These are phyloP conservation scores for Cylindrotheca fusiformis DNA, from an alignment of 108 stramenopile species.

Conservation along the genomic window DNA sequence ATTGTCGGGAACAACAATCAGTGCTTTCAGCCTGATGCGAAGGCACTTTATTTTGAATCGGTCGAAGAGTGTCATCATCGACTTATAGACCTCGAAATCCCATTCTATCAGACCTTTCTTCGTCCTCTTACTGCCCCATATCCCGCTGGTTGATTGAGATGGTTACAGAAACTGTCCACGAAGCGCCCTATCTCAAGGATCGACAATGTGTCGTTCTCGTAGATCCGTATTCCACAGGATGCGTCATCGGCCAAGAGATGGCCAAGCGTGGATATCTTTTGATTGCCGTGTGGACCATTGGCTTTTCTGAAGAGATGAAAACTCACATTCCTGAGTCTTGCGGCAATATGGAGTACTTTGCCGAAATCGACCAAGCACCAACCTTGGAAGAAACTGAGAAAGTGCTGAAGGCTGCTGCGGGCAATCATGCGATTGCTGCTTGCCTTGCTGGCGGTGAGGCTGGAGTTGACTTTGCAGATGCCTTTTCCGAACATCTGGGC, in stretches of 20 bases:
- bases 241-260: slow-evolving; percentile 78
- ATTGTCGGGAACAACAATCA: too few species aligned
- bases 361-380: slow-evolving; percentile 40
- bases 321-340: slow-evolving; percentile 61
- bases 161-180: too few species aligned
- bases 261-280: slow-evolving; percentile 69
- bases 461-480: slow-evolving; percentile 75
- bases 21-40: too few species aligned
- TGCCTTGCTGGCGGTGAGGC: slow-evolving; percentile 84
- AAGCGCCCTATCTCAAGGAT: slow-evolving; percentile 35
- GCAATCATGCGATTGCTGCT: slow-evolving; percentile 36
- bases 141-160: too few species aligned
- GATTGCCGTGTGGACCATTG: slow-evolving; percentile 68
- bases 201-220: slow-evolving; percentile 61
- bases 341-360: slow-evolving; percentile 55
- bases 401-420: slow-evolving; percentile 15
- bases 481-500: slow-evolving; percentile 56
- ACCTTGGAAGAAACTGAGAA: slow-evolving; percentile 45
- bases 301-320: slow-evolving; percentile 73
- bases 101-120: too few species aligned
- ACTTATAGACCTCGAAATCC: too few species aligned
- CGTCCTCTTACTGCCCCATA: too few species aligned
- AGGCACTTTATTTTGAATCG: too few species aligned
- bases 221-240: slow-evolving; percentile 87
- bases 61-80: too few species aligned